Evolutionary conservation across 768 basidiomycete genomes (phyloP).

Genomic region (Xerocomus spinulosus): DNA sequence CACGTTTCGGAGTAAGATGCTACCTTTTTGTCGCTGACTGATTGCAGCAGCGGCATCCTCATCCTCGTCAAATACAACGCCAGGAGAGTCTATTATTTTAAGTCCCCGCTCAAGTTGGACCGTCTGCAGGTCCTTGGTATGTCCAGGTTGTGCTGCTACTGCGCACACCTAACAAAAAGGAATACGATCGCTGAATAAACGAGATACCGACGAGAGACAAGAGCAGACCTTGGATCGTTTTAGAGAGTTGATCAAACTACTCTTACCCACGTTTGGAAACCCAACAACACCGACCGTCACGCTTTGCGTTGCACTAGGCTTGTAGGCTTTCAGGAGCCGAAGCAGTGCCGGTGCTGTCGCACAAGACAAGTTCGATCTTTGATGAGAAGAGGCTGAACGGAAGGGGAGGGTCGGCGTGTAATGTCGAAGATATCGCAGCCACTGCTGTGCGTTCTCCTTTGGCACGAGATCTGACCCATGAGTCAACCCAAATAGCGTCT

Average conservation of each 20-base stretch:
- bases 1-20: slow-evolving; percentile 80
- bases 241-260: slow-evolving; percentile 87
- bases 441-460: slow-evolving; percentile 78
- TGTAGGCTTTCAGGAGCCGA: slow-evolving; percentile 80
- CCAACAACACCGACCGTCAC: slow-evolving; percentile 90
- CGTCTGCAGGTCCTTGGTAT: slow-evolving; percentile 89
- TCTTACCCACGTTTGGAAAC: slow-evolving; percentile 97
- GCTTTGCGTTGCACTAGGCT: slow-evolving; percentile 57
- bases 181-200: neutral
- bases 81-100: slow-evolving; percentile 91
- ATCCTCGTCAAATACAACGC: slow-evolving; percentile 92
- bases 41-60: slow-evolving; percentile 42
- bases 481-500: neutral
- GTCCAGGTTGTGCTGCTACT: slow-evolving; percentile 91
- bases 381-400: slow-evolving; percentile 70
- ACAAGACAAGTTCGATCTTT: slow-evolving; percentile 77
- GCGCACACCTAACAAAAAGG: slow-evolving; percentile 63
- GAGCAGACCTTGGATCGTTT: slow-evolving; percentile 71
- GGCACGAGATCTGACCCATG: slow-evolving; percentile 74
- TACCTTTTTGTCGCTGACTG: slow-evolving; percentile 44
- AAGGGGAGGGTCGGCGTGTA: slow-evolving; percentile 92
- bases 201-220: neutral
- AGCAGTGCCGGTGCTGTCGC: slow-evolving; percentile 72
- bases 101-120: slow-evolving; percentile 90
- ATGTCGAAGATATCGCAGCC: slow-evolving; percentile 90